A percentile compares a stretch with the other conserved stretches of the same genome.
Conservation (phyloP, 2,329 filamentous ascomycete species). For the Diplocarpon rosae region DNA sequence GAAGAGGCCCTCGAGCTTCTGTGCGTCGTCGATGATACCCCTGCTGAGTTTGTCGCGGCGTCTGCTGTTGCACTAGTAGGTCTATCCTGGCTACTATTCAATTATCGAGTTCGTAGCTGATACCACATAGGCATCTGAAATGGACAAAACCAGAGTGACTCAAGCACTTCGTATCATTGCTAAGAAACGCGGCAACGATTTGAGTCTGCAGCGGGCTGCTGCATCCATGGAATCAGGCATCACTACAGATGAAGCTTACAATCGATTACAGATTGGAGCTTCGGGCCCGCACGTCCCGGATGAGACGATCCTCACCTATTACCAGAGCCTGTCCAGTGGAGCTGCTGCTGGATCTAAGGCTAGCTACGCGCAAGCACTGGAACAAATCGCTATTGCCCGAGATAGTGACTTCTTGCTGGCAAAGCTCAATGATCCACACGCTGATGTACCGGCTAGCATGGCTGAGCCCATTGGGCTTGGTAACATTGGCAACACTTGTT, state of each 20-base stretch:
- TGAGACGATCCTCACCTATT: constrained; percentile 26
- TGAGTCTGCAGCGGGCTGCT: constrained; percentile 21
- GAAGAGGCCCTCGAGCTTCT: constrained; percentile 54
- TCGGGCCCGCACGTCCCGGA: constrained; percentile 19
- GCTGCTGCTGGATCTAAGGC: constrained; percentile 24
- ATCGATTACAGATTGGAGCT: constrained; percentile 22
- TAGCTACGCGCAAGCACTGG: constrained; percentile 24
- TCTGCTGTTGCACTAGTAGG: constrained; percentile 25
- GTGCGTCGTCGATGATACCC: constrained; percentile 29
- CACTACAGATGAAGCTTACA: constrained; percentile 25
- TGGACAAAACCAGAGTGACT: constrained; percentile 24
- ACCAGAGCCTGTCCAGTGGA: constrained; percentile 20
- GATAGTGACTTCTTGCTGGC: constrained; percentile 25
- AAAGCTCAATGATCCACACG: constrained; percentile 27
- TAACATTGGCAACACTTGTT: constrained; percentile 97
- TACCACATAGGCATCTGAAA: constrained; percentile 19
- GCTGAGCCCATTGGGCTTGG: constrained; percentile 71
- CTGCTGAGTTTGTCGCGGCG: constrained; percentile 26
- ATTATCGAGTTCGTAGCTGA: background rate
- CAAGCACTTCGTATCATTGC: constrained; percentile 24
- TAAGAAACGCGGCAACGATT: constrained; percentile 19
- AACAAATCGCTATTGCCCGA: constrained; percentile 25
- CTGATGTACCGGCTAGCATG: constrained; percentile 21
- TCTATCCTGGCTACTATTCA: background rate
- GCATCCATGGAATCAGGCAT: constrained; percentile 22